Percentiles rank a stretch among this genome's conserved stretches.
Conservation (phyloP, 768 basidiomycete genomes). For the Mycena floridula region DNA sequence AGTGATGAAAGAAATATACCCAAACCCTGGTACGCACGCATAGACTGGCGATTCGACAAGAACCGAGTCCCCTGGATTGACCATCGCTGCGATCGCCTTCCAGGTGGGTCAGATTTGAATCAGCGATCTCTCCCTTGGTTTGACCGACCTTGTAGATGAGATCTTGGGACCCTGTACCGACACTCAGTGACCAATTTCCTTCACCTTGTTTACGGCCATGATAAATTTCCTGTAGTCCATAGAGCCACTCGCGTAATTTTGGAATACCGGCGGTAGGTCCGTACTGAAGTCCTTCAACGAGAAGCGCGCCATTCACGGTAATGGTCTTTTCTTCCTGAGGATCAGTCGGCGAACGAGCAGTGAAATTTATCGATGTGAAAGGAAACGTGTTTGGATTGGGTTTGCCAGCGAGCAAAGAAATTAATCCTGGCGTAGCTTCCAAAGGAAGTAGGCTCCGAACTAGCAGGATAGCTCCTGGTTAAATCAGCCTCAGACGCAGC, state of each 20-base stretch:
- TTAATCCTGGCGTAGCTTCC: conserved; percentile 71
- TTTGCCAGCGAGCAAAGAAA: conserved; percentile 85
- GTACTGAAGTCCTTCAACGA: conserved; percentile 71
- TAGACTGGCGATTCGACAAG: conserved; percentile 83
- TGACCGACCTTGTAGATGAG: conserved; percentile 79
- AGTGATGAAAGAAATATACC: conserved; percentile 9
- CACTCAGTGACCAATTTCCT: conserved; percentile 69
- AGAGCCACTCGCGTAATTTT: conserved; percentile 61
- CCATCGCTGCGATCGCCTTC: conserved; percentile 64
- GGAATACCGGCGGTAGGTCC: conserved; percentile 65
- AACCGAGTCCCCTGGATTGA: conserved; percentile 75
- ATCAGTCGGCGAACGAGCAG: conserved; percentile 43
- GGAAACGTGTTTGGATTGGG: conserved; percentile 91
- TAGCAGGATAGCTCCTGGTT: conserved; percentile 15
- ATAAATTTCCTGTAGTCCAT: conserved; percentile 59
- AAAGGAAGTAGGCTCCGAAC: conserved; percentile 71
- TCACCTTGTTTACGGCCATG: conserved; percentile 55
- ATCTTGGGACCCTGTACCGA: conserved; percentile 88
- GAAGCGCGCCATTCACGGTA: conserved; percentile 49
- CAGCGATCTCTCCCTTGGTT: too few species aligned
- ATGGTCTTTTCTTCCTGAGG: conserved; percentile 40
- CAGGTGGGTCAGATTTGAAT: not conserved
- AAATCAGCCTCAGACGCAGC: not conserved
- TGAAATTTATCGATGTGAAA: conserved; percentile 73
- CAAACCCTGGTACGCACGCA: conserved; percentile 37